Percentiles rank a stretch among this genome's conserved stretches.
Conservation (phyloP, 2,329 filamentous ascomycete genomes). For the Neofusicoccum sp. region DNA sequence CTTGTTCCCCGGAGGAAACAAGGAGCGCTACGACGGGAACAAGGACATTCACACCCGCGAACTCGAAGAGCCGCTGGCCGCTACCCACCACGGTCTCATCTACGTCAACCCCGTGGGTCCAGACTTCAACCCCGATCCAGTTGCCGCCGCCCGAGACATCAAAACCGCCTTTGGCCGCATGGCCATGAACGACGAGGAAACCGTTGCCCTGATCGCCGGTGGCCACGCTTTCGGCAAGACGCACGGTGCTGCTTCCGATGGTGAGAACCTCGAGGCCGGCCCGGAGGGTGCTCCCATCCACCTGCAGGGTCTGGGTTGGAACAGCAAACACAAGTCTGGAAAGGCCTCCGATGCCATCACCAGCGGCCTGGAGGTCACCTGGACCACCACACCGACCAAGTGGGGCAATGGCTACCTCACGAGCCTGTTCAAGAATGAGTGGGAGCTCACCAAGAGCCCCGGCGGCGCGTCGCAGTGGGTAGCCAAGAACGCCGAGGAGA, state of each 20-base stretch:
- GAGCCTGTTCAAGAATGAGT: slow-evolving; percentile 77
- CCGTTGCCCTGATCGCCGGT: slow-evolving; percentile 75
- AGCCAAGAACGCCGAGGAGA: slow-evolving; percentile 66
- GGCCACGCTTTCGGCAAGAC: slow-evolving; percentile 82
- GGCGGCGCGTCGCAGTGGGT: slow-evolving; percentile 78
- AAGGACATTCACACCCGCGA: slow-evolving; percentile 59
- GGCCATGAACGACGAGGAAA: slow-evolving; percentile 84
- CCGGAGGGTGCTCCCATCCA: slow-evolving; percentile 67
- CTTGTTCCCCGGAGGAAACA: slow-evolving; percentile 67
- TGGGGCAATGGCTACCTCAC: slow-evolving; percentile 77
- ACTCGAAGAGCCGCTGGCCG: slow-evolving; percentile 68
- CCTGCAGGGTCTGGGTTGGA: slow-evolving; percentile 73
- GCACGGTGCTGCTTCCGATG: slow-evolving; percentile 67
- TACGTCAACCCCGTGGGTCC: slow-evolving; percentile 83
- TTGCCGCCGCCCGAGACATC: slow-evolving; percentile 71
- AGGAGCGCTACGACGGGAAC: slow-evolving; percentile 66
- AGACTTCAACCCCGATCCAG: slow-evolving; percentile 69
- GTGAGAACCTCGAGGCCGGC: slow-evolving; percentile 63
- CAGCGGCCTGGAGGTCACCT: slow-evolving; percentile 76
- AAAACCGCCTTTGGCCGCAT: slow-evolving; percentile 75
- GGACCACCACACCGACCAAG: slow-evolving; percentile 74
- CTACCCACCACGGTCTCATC: slow-evolving; percentile 75
- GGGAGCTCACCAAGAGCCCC: slow-evolving; percentile 75
- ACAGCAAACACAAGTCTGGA: slow-evolving; percentile 64
- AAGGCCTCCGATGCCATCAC: slow-evolving; percentile 76